Evolutionary conservation across 208 protist species (phyloP).

Genomic region (Crithidia mellificae): DNA sequence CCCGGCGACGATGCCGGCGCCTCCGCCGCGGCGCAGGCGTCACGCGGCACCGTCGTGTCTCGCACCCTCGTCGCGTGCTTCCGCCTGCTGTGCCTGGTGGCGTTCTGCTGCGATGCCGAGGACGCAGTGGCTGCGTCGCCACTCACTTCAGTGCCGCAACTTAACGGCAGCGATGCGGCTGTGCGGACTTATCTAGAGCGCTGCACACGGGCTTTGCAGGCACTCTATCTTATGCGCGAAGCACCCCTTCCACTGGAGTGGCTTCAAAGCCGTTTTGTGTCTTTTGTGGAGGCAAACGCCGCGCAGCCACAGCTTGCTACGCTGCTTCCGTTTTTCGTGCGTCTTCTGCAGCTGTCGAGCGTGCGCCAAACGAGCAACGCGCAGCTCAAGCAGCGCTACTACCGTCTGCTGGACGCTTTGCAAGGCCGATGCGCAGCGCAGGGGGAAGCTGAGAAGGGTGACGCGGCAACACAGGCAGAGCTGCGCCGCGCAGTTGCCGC

Average conservation of each 20-base stretch:
- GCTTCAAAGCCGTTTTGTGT: constrained; percentile 46
- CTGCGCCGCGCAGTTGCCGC: not conserved
- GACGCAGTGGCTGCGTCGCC: not conserved
- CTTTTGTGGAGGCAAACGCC: constrained; percentile 16
- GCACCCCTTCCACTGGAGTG: constrained; percentile 54
- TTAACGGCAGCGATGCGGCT: constrained; percentile 3
- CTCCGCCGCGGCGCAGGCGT: not conserved
- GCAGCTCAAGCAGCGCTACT: constrained; percentile 51
- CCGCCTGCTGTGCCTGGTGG: constrained; percentile 54
- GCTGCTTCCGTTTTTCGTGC: constrained; percentile 40
- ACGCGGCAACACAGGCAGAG: not conserved
- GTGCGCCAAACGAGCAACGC: constrained; percentile 32
- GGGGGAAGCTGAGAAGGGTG: not conserved
- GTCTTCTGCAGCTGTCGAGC: constrained; percentile 52
- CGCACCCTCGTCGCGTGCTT: constrained; percentile 70
- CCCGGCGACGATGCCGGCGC: too few relatives aligned
- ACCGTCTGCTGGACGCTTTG: constrained; percentile 37
- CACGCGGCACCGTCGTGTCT: constrained; percentile 46
- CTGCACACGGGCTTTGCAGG: constrained; percentile 27
- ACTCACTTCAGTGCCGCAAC: too few relatives aligned
- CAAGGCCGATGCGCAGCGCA: not conserved
- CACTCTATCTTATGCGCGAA: constrained; percentile 35
- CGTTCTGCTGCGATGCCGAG: constrained; percentile 27
- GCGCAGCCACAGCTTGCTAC: constrained; percentile 3
- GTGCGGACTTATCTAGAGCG: constrained; percentile 19